Base-by-base conservation (phyloP, 1,284 basidiomycete species). In the Mrakiaceae sp. region DNA sequence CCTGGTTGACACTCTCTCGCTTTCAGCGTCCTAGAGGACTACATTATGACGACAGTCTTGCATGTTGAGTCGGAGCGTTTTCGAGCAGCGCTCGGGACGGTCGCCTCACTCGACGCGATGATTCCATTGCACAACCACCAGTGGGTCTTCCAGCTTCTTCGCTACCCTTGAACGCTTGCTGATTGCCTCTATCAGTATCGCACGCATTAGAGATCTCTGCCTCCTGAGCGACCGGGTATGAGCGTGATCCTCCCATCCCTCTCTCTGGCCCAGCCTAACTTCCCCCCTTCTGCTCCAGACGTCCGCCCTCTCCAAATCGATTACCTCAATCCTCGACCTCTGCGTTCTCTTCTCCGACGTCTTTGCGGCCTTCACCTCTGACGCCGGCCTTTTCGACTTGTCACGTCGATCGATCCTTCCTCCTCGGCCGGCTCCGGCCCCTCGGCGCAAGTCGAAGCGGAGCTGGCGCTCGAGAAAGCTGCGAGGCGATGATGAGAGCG, bases 331-430 rank as follows among this genome's bases (percentile, higher is more conserved):
- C 50, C 51, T 61, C 14, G 60, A 44, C 77, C 78, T 49, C 74
- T 71, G 55, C 71, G 68, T 14, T 78, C 78, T 14, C 84, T 69
- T 85, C 84, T 65, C 82, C 81, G 27, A 77, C 78, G 1, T 78
- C 76, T 69, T 86, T 81, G 66, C 86, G 49, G 16, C 63, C 86
- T 40, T 83, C 80, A 4, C 83, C 83, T 52, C 84, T 80, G 0
- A 79, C 74, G 8, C 77, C 82, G 70, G 70, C 51, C 12, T 42
- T 16, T 40, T 39, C 44, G 44, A 54, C 44, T 53, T 58, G 11
- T 52, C 16, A 12, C 49, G 43, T 51, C 57, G 42, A 58, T 55
- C 40, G 44, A 43, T 52, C n/a, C 16, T 50, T 51, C 55, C n/a
- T 44, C 52, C 54, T 39, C 67, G 68, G 59, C 60, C 27, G 27